Base-by-base conservation (phyloP, 1,139 yeast genomes). In the Meyerozyma carpophila region DNA sequence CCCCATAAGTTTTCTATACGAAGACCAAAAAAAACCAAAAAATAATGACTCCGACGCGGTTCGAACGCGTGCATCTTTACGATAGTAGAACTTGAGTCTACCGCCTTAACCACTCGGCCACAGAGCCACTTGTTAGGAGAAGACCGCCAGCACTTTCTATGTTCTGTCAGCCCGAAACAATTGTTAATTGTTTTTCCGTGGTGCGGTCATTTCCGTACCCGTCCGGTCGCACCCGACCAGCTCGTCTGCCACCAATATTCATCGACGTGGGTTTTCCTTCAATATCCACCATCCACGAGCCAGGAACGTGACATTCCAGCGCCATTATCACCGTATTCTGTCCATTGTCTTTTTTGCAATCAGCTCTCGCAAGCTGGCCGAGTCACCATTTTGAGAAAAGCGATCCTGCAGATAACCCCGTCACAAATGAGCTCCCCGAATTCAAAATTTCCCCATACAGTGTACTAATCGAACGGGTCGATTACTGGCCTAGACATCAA, bases 61-160 rank as follows among this genome's bases (percentile, higher is more conserved):
- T 32, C 36, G 36, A 32, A 32, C 36, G 36, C 36, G 36, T 32
- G 36, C 36, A 32, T 32, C 36, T 32, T 32, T 32, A 32, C 36
- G 36, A 32, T 32, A 32, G 5, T 14, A 32, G 36, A 32, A 32
- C 36, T 32, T 32, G 36, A 32, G 36, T 32, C 36, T 32, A 14
- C 36, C 36, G 36, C 36, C 36, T 32, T 32, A 21, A 32, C 36
- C 36, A 32, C 36, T 32, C 36, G 36, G 36, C 36, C 36, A 32
- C 36, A 32, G 36, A 32, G 36, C 36, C 36, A 32, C 21, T 44
- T 28, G 32, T 9, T 21, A 21, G 24, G 24, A 5, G 24, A 3
- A 3, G 24, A 21, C 24, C 24, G 6, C 8, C 24, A 5, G 6
- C 24, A 21, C 6, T 8, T 21, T 5, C 24, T 21, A 21, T 21